Conservation (phyloP, 192 early-diverging fungal genomes). For the Coemansia sp. region DNA sequence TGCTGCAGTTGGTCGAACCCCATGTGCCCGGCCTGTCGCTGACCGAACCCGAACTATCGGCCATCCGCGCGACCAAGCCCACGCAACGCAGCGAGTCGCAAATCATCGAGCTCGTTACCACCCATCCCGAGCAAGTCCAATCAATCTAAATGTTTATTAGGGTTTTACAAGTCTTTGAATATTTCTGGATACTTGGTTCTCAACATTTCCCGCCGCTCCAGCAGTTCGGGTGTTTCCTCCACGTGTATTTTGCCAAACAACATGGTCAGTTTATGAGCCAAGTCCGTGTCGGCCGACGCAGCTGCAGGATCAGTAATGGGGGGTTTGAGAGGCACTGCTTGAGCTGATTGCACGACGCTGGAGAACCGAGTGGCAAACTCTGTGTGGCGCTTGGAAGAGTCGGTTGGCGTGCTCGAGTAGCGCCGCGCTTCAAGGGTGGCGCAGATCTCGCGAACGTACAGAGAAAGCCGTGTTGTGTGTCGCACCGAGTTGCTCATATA, state of each 20-base stretch:
- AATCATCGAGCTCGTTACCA: conserved; percentile 38
- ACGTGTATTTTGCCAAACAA: conserved; percentile 22
- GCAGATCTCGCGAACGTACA: neutral
- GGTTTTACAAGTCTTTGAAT: conserved; percentile 12
- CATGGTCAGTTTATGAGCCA: conserved; percentile 8
- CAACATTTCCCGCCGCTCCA: conserved; percentile 21
- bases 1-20: conserved; percentile 36
- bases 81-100: conserved; percentile 7
- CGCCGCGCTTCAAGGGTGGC: neutral
- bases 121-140: conserved; percentile 40
- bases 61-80: conserved; percentile 13
- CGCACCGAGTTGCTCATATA: neutral
- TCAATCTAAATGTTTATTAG: conserved; percentile 11
- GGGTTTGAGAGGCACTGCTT: neutral
- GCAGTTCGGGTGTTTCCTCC: conserved; percentile 25
- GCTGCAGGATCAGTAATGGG: neutral
- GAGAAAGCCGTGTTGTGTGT: neutral
- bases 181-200: conserved; percentile 29
- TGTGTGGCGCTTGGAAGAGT: neutral
- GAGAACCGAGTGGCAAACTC: neutral
- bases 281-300: conserved; percentile 10
- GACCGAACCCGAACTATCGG: conserved; percentile 17
- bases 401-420: neutral
- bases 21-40: conserved; percentile 28
- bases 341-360: neutral